phyloP scores from a whole-genome alignment of 2,329 filamentous ascomycete species.

The Apiospora phragmitis region DNA sequence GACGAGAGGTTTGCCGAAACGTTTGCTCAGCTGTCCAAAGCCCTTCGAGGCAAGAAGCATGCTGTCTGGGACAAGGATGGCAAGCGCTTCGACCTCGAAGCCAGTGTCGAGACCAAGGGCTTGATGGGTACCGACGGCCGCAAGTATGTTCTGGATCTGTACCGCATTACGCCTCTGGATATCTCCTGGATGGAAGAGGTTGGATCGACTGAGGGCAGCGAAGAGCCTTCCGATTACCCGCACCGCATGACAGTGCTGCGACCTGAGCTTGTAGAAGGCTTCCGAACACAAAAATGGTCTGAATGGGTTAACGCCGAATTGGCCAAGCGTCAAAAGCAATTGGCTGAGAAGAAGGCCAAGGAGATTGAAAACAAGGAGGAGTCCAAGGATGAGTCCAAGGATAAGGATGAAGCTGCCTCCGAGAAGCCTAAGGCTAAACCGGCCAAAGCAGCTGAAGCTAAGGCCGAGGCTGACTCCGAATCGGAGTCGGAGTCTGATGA shows the following conservation, averaged over 20 bases:
- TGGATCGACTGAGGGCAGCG: slow-evolving; percentile 45
- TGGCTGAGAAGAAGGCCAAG: slow-evolving; percentile 31
- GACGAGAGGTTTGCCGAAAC: slow-evolving; percentile 82
- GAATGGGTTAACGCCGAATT: slow-evolving; percentile 84
- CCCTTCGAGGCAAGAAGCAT: slow-evolving; percentile 90
- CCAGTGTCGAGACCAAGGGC: slow-evolving; percentile 96
- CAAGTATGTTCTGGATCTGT: slow-evolving; percentile 96
- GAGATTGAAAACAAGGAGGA: slow-evolving; percentile 34
- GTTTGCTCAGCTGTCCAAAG: slow-evolving; percentile 89
- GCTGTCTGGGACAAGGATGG: slow-evolving; percentile 97
- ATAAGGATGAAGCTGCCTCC: slow-evolving; percentile 27
- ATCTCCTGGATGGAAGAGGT: slow-evolving; percentile 86
- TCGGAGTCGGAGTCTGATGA: slow-evolving; percentile 24
- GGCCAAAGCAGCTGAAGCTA: neutral
- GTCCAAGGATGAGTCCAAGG: slow-evolving; percentile 15
- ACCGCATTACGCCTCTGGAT: slow-evolving; percentile 90
- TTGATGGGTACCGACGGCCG: slow-evolving; percentile 94
- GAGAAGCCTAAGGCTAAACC: slow-evolving; percentile 16
- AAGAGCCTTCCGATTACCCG: slow-evolving; percentile 65
- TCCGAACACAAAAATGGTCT: slow-evolving; percentile 82
- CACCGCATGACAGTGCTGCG: slow-evolving; percentile 95
- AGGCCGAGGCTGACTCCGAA: neutral
- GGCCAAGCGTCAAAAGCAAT: slow-evolving; percentile 39
- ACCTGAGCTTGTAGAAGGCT: slow-evolving; percentile 84
- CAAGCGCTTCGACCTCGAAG: slow-evolving; percentile 86